A percentile compares a stretch with the other conserved stretches of the same genome.
phyloP scores from a whole-genome alignment of 768 basidiomycete species.

The Boletales sp. region DNA sequence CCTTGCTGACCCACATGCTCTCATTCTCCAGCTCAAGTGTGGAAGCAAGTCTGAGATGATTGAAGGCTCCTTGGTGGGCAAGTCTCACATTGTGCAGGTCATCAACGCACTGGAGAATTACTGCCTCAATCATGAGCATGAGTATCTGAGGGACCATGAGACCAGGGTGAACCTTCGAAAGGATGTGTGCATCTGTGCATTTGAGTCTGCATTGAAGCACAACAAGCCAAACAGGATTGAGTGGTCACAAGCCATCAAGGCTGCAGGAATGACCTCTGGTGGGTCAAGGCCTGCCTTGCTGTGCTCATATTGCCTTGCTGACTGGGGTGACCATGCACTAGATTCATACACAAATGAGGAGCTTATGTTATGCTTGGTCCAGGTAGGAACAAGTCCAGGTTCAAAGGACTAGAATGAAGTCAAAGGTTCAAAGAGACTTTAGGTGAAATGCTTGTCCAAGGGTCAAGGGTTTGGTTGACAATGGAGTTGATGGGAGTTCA shows the following conservation, averaged over 20 bases:
- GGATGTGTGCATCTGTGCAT: neutral
- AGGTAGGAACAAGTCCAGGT: too few species aligned
- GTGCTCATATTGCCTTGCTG: too few species aligned
- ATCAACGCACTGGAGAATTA: constrained; percentile 29
- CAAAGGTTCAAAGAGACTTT: too few species aligned
- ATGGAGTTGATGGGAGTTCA: too few species aligned
- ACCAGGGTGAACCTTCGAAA: neutral
- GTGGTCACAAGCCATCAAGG: neutral
- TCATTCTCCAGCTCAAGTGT: neutral
- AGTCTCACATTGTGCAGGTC: constrained; percentile 23
- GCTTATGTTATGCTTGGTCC: too few species aligned
- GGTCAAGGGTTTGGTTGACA: too few species aligned
- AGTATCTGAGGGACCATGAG: neutral
- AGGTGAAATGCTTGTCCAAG: too few species aligned
- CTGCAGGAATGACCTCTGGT: neutral
- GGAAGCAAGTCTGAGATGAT: constrained; percentile 12
- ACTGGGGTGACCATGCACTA: too few species aligned
- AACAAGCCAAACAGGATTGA: neutral
- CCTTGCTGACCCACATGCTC: too few species aligned
- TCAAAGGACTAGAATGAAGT: too few species aligned
- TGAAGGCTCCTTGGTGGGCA: constrained; percentile 24
- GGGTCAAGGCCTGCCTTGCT: neutral
- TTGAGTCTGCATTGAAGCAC: neutral
- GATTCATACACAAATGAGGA: neutral
- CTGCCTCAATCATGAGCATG: constrained; percentile 8